Evolutionary conservation across 176 grass and related monocot genomes (phyloP).

Genomic region (Chrysopogon serrulatus): DNA sequence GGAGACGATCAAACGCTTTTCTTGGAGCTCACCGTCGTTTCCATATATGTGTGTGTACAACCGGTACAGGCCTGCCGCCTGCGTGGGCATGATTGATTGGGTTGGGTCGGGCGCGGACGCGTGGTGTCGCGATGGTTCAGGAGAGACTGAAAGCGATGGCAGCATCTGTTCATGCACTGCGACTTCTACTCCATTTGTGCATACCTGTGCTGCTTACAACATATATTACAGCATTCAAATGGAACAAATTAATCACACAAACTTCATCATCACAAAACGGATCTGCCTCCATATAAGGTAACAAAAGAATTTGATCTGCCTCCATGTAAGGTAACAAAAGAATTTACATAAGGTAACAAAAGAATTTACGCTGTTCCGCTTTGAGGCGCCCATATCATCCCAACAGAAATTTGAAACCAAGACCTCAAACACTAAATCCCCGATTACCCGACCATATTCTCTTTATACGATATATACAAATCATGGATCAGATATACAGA

Average conservation of each 20-base stretch:
- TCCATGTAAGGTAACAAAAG: neutral
- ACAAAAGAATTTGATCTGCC: neutral
- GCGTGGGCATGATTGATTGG: neutral
- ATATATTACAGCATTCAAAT: neutral
- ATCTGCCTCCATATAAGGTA: neutral
- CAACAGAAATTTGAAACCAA: neutral
- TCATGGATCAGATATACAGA: neutral
- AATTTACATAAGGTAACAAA: neutral
- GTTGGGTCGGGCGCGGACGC: neutral
- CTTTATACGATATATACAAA: too few relatives aligned
- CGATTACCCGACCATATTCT: neutral
- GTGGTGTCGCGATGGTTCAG: slow-evolving; percentile 26
- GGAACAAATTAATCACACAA: neutral
- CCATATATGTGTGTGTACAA: neutral
- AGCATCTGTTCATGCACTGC: neutral
- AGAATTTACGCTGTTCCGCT: too few relatives aligned
- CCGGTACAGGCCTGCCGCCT: neutral
- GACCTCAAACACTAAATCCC: neutral
- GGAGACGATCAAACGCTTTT: neutral
- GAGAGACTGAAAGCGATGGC: neutral
- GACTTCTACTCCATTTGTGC: neutral
- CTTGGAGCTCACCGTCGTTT: neutral
- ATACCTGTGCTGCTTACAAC: too few relatives aligned
- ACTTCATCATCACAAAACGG: neutral
- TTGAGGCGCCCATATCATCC: too few relatives aligned